These are phyloP conservation scores for Paramecium biaurelia DNA, from an alignment of 73 alveolate species.

Conservation along the genomic window DNA sequence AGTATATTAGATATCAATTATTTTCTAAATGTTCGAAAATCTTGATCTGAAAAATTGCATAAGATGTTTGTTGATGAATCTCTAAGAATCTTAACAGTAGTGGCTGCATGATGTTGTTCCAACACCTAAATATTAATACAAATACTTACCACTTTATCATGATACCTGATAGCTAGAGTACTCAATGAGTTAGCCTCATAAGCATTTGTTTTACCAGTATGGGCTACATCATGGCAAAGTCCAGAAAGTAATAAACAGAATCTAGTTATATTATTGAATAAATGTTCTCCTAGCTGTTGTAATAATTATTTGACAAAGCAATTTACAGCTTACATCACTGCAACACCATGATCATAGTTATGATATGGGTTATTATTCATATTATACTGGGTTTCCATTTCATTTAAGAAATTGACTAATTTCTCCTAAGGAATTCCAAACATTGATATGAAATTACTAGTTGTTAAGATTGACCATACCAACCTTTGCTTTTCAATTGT, in stretches of 20 bases:
- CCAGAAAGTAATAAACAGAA: conserved; percentile 54
- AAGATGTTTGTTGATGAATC: conserved; percentile 47
- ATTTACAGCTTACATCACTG: conserved; percentile 49
- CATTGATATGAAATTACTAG: background rate
- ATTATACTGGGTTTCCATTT: conserved; percentile 15
- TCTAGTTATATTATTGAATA: background rate
- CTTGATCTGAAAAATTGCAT: conserved; percentile 15
- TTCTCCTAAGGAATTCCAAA: conserved; percentile 47
- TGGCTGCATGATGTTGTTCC: conserved; percentile 62
- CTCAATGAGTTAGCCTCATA: conserved; percentile 26
- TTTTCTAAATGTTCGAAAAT: conserved; percentile 36
- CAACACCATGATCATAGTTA: conserved; percentile 55
- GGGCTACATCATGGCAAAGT: conserved; percentile 63
- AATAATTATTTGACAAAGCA: background rate
- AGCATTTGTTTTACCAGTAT: conserved; percentile 52
- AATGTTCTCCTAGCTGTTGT: background rate
- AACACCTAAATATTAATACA: background rate
- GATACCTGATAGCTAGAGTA: conserved; percentile 50
- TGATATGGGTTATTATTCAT: conserved; percentile 45
- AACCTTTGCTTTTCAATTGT: conserved; percentile 34
- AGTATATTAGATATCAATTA: conserved; percentile 32
- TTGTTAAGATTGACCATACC: conserved; percentile 34
- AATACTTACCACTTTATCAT: conserved; percentile 43
- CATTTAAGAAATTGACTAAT: conserved; percentile 22
- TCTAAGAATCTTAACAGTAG: conserved; percentile 50